Conservation (phyloP, 2,329 filamentous ascomycete species). For the Fusarium fracticaudum region DNA sequence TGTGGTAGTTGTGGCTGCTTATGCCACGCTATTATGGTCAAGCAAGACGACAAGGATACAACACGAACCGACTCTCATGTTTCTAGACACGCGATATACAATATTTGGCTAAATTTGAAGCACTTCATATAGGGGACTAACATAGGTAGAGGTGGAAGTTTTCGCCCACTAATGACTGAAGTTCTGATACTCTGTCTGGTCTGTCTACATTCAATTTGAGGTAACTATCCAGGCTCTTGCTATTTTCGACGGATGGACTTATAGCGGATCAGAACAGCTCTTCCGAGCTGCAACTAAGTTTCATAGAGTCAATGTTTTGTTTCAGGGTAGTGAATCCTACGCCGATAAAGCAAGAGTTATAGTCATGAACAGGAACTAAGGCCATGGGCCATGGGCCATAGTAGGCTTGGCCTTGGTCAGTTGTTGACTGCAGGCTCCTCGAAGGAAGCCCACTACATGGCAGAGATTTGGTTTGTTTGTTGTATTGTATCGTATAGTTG, state of each 20-base stretch:
- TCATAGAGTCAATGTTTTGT: not conserved
- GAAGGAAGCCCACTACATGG: not conserved
- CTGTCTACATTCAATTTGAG: not conserved
- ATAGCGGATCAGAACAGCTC: not conserved
- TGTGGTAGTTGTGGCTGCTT: not conserved
- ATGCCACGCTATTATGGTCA: not conserved
- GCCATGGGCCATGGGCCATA: rapidly evolving
- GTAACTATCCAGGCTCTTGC: not conserved
- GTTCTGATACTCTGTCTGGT: not conserved
- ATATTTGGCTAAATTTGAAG: not conserved
- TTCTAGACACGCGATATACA: not conserved
- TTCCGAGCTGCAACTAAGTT: no score
- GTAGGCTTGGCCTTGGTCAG: no score
- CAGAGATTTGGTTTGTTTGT: not conserved
- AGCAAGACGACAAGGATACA: not conserved
- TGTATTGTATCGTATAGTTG: not conserved
- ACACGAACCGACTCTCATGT: not conserved
- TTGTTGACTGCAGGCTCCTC: not conserved
- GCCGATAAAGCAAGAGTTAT: not conserved
- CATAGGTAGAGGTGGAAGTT: not conserved
- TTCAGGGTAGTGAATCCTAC: not conserved
- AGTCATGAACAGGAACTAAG: not conserved
- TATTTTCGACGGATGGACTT: no score
- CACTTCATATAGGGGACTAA: not conserved
- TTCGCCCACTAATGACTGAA: not conserved